phyloP scores from a whole-genome alignment of 2,329 filamentous ascomycete genomes.

The Alternaria ethzedia region DNA sequence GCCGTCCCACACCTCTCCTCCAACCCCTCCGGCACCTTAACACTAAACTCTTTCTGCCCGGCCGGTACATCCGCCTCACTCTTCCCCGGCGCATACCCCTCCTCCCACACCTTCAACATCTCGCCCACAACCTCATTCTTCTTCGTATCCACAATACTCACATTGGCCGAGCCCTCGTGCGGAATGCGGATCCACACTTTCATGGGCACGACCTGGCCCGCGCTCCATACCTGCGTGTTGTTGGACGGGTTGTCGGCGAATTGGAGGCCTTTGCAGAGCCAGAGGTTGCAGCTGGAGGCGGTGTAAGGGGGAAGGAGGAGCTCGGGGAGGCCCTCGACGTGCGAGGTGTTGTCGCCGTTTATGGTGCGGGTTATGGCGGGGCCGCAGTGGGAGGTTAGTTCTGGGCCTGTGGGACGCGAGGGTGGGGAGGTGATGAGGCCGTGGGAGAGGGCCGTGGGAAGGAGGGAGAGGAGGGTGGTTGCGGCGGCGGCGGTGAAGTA shows the following conservation, averaged over 20 bases:
- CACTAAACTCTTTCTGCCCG: constrained; percentile 56
- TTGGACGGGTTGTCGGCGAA: constrained; percentile 63
- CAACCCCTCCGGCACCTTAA: constrained; percentile 60
- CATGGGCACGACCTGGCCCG: constrained; percentile 50
- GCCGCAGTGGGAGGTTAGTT: constrained; percentile 60
- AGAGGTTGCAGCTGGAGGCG: constrained; percentile 57
- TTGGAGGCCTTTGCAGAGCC: constrained; percentile 64
- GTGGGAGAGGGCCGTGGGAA: constrained; percentile 50
- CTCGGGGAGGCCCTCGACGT: constrained; percentile 52
- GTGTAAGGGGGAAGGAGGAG: constrained; percentile 52
- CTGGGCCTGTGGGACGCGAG: constrained; percentile 58
- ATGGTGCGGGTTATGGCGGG: constrained; percentile 60
- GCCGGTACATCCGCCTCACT: constrained; percentile 41
- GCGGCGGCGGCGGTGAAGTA: constrained; percentile 18
- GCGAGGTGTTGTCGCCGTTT: constrained; percentile 51
- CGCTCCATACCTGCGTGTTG: constrained; percentile 57
- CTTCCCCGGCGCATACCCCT: constrained; percentile 36
- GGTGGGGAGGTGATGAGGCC: constrained; percentile 60
- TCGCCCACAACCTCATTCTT: constrained; percentile 60
- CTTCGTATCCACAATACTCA: constrained; percentile 64
- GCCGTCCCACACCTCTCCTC: constrained; percentile 52
- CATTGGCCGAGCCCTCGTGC: constrained; percentile 63
- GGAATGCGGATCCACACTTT: constrained; percentile 58
- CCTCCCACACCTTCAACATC: constrained; percentile 35
- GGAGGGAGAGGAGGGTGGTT: constrained; percentile 17